A percentile compares a stretch with the other conserved stretches of the same genome.
phyloP scores from a whole-genome alignment of 2,329 filamentous ascomycete genomes.

The Fusarium siculi region DNA sequence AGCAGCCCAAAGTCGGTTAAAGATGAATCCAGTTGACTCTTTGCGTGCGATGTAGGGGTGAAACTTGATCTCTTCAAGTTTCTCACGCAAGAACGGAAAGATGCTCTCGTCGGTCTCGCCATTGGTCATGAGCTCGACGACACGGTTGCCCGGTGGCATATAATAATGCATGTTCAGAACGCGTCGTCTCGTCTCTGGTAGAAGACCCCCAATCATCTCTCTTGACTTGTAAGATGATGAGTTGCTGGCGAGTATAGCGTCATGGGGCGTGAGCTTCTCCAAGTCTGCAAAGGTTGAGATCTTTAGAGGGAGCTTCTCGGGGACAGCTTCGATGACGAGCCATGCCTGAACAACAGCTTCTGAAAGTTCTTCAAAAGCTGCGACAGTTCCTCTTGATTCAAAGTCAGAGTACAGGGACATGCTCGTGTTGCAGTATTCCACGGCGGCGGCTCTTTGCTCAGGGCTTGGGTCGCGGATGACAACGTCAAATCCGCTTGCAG shows the following conservation, averaged over 20 bases:
- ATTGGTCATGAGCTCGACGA: slow-evolving; percentile 15
- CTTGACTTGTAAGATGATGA: slow-evolving; percentile 13
- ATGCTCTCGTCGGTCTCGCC: background rate
- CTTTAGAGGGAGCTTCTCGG: slow-evolving; percentile 5
- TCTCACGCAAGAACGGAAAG: background rate
- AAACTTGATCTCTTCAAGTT: background rate
- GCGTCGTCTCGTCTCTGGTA: background rate
- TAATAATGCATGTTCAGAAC: slow-evolving; percentile 21
- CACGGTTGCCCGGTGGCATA: background rate
- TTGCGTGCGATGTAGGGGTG: background rate
- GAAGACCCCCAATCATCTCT: background rate
- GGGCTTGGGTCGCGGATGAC: slow-evolving; percentile 3
- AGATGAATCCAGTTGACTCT: slow-evolving; percentile 19
- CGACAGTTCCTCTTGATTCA: background rate
- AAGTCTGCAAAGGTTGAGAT: slow-evolving; percentile 14
- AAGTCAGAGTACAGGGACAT: slow-evolving; percentile 4
- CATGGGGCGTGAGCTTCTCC: background rate
- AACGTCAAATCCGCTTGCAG: slow-evolving; percentile 14
- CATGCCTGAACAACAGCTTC: slow-evolving; percentile 1
- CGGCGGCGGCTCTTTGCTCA: slow-evolving; percentile 1
- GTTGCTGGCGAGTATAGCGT: slow-evolving; percentile 3
- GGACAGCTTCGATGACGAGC: slow-evolving; percentile 17
- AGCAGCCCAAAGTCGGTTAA: slow-evolving; percentile 8
- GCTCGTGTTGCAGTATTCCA: slow-evolving; percentile 4
- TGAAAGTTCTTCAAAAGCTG: background rate